Evolutionary conservation across 495 filamentous ascomycete genomes (phyloP).

Genomic region (Corynascus novoguineensis): DNA sequence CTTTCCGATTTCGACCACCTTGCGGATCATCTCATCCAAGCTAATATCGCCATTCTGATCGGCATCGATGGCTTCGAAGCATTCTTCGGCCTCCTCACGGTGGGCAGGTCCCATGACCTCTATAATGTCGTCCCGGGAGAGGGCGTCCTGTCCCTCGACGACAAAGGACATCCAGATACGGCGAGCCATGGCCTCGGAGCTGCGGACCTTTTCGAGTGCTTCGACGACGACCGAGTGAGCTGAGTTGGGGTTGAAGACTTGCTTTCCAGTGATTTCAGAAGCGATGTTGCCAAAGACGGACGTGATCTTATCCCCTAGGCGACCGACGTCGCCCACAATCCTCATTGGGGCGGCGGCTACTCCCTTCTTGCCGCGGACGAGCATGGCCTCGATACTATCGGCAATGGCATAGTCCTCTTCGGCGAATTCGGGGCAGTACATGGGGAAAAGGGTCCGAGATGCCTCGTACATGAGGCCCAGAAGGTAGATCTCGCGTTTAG

Average conservation of each 20-base stretch:
- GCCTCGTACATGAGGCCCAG: slow-evolving; percentile 84
- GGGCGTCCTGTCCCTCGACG: slow-evolving; percentile 73
- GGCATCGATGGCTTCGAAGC: slow-evolving; percentile 70
- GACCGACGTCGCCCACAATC: slow-evolving; percentile 70
- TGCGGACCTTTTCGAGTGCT: slow-evolving; percentile 74
- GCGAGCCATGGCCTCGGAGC: slow-evolving; percentile 81
- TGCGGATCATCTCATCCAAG: slow-evolving; percentile 91
- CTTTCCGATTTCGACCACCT: slow-evolving; percentile 73
- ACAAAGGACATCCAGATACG: slow-evolving; percentile 99
- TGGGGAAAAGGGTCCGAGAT: slow-evolving; percentile 78
- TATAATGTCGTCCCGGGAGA: slow-evolving; percentile 73
- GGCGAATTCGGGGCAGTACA: slow-evolving; percentile 82
- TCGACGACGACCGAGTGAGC: slow-evolving; percentile 84
- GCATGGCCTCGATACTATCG: slow-evolving; percentile 59
- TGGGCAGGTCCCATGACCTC: slow-evolving; percentile 78
- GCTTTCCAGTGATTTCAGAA: slow-evolving; percentile 87
- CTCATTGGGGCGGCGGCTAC: slow-evolving; percentile 69
- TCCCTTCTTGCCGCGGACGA: slow-evolving; percentile 45
- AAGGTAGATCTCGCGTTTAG: slow-evolving; percentile 76
- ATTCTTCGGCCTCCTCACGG: slow-evolving; percentile 71
- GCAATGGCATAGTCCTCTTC: slow-evolving; percentile 90
- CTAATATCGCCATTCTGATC: slow-evolving; percentile 92
- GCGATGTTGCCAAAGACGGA: slow-evolving; percentile 91
- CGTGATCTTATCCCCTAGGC: slow-evolving; percentile 84
- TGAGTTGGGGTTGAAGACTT: slow-evolving; percentile 84